Percentiles rank a stretch among this genome's conserved stretches.
phyloP scores from a whole-genome alignment of 345 rosid genomes.

The Mangifera indica region DNA sequence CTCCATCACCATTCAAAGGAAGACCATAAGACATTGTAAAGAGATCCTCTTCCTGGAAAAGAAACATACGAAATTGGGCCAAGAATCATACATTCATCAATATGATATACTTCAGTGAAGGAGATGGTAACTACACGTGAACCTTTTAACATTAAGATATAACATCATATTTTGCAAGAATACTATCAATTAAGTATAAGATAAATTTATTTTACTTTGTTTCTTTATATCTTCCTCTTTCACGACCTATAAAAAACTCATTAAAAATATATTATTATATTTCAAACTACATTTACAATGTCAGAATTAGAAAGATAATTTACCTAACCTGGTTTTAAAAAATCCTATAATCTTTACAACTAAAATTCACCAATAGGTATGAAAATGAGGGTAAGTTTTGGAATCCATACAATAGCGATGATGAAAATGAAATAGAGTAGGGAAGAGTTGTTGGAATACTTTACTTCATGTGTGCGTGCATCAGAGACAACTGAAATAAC shows the following conservation, averaged over 20 bases:
- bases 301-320: neutral
- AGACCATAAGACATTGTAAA: constrained; percentile 89
- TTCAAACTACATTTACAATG: neutral
- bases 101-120: neutral
- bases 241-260: neutral
- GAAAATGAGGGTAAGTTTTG: neutral
- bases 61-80: constrained; percentile 12
- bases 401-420: constrained; percentile 4
- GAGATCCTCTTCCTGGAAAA: constrained; percentile 87
- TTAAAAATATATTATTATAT: neutral
- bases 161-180: neutral
- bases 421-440: constrained; percentile 26
- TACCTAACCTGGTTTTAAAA: constrained; percentile 2
- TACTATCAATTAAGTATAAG: neutral
- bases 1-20: constrained; percentile 72
- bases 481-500: constrained; percentile 90
- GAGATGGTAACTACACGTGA: neutral
- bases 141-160: neutral
- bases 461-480: constrained; percentile 99
- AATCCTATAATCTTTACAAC: neutral
- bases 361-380: neutral
- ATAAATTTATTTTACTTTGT: neutral
- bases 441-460: constrained; percentile 52
- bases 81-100: constrained; percentile 4
- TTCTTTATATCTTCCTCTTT: neutral